Conservation (phyloP, 805 yeast genomes). For the Starmerella riodocensis region DNA sequence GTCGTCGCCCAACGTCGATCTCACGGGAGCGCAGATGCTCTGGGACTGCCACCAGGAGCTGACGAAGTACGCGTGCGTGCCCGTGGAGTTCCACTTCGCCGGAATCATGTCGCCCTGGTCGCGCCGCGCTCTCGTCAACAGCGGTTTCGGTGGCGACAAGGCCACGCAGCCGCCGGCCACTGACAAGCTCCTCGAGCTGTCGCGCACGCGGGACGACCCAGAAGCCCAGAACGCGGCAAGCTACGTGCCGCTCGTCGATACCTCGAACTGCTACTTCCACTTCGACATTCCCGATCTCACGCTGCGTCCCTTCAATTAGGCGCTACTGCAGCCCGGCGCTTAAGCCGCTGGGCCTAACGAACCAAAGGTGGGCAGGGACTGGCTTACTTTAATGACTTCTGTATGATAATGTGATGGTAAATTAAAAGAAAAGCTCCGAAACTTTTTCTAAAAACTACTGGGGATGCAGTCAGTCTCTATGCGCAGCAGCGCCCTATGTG, state of each 20-base stretch:
- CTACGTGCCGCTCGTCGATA: conserved; percentile 44
- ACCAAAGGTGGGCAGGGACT: too few relatives aligned
- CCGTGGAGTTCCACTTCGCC: conserved; percentile 79
- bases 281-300: conserved; percentile 50
- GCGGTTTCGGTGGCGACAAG: conserved; percentile 34
- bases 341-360: too few relatives aligned
- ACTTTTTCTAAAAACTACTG: too few relatives aligned
- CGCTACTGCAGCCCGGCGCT: too few relatives aligned
- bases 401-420: too few relatives aligned
- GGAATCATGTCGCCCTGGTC: conserved; percentile 83
- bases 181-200: conserved; percentile 12
- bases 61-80: conserved; percentile 61
- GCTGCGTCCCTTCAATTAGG: neutral
- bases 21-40: conserved; percentile 66
- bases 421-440: too few relatives aligned
- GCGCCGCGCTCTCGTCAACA: conserved; percentile 59
- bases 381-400: too few relatives aligned
- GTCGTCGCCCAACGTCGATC: conserved; percentile 59
- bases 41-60: conserved; percentile 64
- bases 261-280: conserved; percentile 66
- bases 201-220: neutral
- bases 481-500: too few relatives aligned
- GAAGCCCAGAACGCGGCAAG: conserved; percentile 11
- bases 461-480: too few relatives aligned
- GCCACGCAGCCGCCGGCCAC: conserved; percentile 22